These are phyloP conservation scores for Sarocladiaceae sp. DNA, from an alignment of 2,329 filamentous ascomycete species.

Conservation along the genomic window DNA sequence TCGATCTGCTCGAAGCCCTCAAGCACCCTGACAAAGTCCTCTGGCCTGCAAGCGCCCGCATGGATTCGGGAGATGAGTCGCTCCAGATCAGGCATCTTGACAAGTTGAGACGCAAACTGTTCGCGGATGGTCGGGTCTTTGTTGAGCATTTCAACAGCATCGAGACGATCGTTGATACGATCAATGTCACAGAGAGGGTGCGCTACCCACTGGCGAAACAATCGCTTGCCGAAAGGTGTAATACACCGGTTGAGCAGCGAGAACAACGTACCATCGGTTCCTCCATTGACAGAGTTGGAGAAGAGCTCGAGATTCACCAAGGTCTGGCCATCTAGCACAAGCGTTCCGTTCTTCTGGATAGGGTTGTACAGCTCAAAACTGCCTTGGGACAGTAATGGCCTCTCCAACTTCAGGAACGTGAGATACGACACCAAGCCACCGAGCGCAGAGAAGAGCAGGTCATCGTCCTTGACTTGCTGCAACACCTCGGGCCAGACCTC, in stretches of 20 bases:
- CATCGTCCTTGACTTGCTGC: conserved; percentile 68
- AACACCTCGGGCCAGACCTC: conserved; percentile 73
- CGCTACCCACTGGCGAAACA: conserved; percentile 96
- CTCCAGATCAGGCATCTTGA: conserved; percentile 91
- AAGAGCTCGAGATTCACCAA: conserved; percentile 98
- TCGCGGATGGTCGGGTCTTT: conserved; percentile 76
- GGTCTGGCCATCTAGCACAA: conserved; percentile 92
- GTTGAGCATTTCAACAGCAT: conserved; percentile 91
- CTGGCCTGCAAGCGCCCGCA: conserved; percentile 80
- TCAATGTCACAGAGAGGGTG: conserved; percentile 83
- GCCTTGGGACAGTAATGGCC: conserved; percentile 78
- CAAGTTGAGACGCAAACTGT: conserved; percentile 81
- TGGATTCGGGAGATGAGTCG: conserved; percentile 92
- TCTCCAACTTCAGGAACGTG: conserved; percentile 80
- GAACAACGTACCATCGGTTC: conserved; percentile 82
- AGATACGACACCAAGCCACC: conserved; percentile 88
- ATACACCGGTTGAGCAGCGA: conserved; percentile 88
- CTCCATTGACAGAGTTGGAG: conserved; percentile 84
- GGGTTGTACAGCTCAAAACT: conserved; percentile 92
- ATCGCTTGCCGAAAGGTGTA: conserved; percentile 93
- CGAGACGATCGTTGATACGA: conserved; percentile 88
- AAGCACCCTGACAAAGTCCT: conserved; percentile 89
- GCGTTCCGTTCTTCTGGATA: conserved; percentile 82
- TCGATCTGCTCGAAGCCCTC: conserved; percentile 98
- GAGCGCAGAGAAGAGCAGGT: conserved; percentile 83